Evolutionary conservation across 2,329 filamentous ascomycete genomes (phyloP).

Genomic region (Metarhizium anisopliae): DNA sequence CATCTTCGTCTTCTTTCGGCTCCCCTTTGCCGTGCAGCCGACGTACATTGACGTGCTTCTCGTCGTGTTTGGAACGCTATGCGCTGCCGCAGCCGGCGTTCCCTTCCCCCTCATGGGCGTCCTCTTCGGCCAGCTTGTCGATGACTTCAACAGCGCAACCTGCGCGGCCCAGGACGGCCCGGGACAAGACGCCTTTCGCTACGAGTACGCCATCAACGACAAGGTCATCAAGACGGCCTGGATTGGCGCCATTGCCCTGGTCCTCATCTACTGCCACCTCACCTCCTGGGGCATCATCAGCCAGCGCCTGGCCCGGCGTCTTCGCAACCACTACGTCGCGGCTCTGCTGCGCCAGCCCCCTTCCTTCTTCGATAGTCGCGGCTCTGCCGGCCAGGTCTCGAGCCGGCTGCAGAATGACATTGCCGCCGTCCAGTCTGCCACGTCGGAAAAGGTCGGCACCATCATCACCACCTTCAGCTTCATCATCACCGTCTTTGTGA

Average conservation of each 20-base stretch:
- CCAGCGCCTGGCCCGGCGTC: conserved; percentile 51
- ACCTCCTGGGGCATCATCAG: conserved; percentile 55
- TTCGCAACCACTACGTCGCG: conserved; percentile 51
- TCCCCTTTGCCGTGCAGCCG: too few relatives aligned
- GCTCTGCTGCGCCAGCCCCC: conserved; percentile 53
- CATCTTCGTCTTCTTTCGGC: too few relatives aligned
- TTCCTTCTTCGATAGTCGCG: conserved; percentile 52
- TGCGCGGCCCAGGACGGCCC: too few relatives aligned
- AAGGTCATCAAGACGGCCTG: neutral
- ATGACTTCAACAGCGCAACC: too few relatives aligned
- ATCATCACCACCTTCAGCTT: conserved; percentile 53
- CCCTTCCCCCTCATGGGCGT: too few relatives aligned
- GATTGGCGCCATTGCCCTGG: neutral
- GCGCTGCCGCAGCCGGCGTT: too few relatives aligned
- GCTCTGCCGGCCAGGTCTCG: conserved; percentile 49
- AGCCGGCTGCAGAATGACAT: conserved; percentile 57
- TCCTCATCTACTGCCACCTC: conserved; percentile 15
- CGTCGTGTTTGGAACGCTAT: too few relatives aligned
- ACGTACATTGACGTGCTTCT: too few relatives aligned
- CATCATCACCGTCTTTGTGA: conserved; percentile 57
- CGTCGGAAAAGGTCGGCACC: conserved; percentile 63
- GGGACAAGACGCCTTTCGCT: too few relatives aligned
- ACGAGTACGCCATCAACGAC: neutral
- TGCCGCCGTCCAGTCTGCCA: conserved; percentile 56
- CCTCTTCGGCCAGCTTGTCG: too few relatives aligned